Evolutionary conservation across 176 grass and related monocot genomes (phyloP).

Genomic region (Ensete ventricosum): DNA sequence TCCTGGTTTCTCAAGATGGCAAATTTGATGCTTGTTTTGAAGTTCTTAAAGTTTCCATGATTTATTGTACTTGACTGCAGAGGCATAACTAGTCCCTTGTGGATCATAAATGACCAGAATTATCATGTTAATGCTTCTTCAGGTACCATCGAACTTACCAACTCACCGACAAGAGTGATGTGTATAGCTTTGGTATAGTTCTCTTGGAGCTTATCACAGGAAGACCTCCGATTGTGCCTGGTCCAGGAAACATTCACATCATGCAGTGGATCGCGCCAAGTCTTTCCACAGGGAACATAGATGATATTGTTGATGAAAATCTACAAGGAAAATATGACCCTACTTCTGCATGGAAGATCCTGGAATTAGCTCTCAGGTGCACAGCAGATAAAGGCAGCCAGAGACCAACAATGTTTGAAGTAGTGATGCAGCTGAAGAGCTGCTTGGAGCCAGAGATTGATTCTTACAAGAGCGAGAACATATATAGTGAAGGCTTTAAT

Average conservation of each 20-base stretch:
- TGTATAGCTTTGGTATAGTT: neutral
- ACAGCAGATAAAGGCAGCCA: neutral
- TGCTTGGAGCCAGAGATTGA: neutral
- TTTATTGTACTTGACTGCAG: too few relatives aligned
- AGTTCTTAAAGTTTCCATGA: too few relatives aligned
- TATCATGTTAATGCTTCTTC: neutral
- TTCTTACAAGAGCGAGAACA: neutral
- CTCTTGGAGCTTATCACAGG: conserved; percentile 4
- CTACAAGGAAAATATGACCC: neutral
- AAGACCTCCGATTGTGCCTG: neutral
- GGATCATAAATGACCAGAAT: neutral
- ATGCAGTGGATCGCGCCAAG: neutral
- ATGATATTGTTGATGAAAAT: neutral
- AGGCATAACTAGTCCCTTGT: neutral
- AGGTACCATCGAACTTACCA: neutral
- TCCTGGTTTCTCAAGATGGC: too few relatives aligned
- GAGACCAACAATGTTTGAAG: neutral
- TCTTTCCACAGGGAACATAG: neutral
- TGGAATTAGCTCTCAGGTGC: neutral
- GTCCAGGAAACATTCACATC: neutral
- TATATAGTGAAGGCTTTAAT: too few relatives aligned
- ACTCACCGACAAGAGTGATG: neutral
- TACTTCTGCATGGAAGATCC: neutral
- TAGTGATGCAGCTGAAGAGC: neutral
- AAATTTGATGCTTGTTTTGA: too few relatives aligned